Evolutionary conservation across 495 filamentous ascomycete genomes (phyloP), one percentile per base, ranked within the genome.

Genomic region (Beverwykella pulmonaria): DNA sequence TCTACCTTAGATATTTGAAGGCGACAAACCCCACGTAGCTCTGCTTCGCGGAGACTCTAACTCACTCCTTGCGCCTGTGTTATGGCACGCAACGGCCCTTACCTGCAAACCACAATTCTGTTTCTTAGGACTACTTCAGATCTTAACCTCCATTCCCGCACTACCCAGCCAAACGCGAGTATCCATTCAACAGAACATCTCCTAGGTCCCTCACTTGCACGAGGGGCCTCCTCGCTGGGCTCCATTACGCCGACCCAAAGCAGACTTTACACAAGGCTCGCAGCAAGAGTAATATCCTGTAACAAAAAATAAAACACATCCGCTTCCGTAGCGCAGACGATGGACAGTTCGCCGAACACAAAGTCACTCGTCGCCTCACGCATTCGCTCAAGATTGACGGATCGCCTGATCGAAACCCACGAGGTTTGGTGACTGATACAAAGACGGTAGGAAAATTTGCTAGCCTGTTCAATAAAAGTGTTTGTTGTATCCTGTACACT

Each of bases 361-460:
- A 59, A 47, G 46, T 41, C 6, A 68, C 57, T 39, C 73, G 72
- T 12, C 59, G 69, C 19, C 59, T 59, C 22, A 73, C 74, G 19
- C 74, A 69, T 44, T 79, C 75, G 25, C 72, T 79, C 41, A 73
- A 78, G 48, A 65, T 71, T 52, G 69, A 61, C 15, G 29, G 73
- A 39, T 66, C 71, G 19, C 67, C 71, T 4, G 69, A 70, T 34
- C 70, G 69, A 5, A 53, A 60, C 8, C 63, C 67, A 9, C 49
- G 39, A 34, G 65, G 81, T 17, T 78, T 90, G 73, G 77, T 83
- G 25, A 86, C 90, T 48, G 89, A 92, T 53, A 87, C 93, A 36
- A 79, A 82, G 44, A 85, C 90, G 70, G 90, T 86, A 15, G 83
- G 87, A 14, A 82, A 88, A 50, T 88, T 97, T 70, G 92, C 91